These are phyloP conservation scores for Colletotrichum lindemuthianum DNA, from an alignment of 2,329 filamentous ascomycete genomes.

Conservation along the genomic window DNA sequence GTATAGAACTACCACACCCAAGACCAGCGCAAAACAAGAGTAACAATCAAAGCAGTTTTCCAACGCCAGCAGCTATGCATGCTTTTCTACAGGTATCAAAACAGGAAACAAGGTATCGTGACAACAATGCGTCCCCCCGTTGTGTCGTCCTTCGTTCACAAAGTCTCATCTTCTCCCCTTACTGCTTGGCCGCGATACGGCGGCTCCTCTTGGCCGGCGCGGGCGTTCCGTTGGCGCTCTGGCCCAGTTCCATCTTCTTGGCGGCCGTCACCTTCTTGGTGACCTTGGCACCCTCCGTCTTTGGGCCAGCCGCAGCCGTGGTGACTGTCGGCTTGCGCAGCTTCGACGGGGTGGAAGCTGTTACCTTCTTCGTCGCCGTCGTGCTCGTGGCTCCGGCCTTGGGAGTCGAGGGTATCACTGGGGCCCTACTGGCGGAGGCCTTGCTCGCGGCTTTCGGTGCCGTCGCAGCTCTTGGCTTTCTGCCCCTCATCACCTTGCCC, in stretches of 20 bases:
- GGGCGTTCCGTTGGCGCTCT: constrained; percentile 30
- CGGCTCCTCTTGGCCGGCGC: constrained; percentile 19
- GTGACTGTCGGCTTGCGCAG: constrained; percentile 8
- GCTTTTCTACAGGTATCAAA: neutral
- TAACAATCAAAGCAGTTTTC: neutral
- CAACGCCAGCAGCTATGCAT: constrained; percentile 16
- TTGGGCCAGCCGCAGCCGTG: constrained; percentile 27
- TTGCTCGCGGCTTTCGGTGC: neutral
- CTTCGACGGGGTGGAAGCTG: constrained; percentile 7
- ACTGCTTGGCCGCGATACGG: constrained; percentile 20
- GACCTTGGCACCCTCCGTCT: constrained; percentile 46
- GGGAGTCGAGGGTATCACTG: too few species aligned
- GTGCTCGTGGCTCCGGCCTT: neutral
- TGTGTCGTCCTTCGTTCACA: neutral
- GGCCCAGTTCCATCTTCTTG: constrained; percentile 25
- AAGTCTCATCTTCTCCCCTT: neutral
- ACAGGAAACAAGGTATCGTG: neutral
- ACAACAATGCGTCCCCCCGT: constrained; percentile 6
- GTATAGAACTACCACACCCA: too few species aligned
- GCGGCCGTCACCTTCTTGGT: constrained; percentile 37
- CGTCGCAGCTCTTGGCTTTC: constrained; percentile 5
- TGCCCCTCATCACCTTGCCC: constrained; percentile 10
- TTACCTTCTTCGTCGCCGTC: neutral
- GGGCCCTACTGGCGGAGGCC: neutral
- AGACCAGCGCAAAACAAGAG: neutral